Evolutionary conservation across 257 asterid species (phyloP).

Genomic region (Salvia splendens): DNA sequence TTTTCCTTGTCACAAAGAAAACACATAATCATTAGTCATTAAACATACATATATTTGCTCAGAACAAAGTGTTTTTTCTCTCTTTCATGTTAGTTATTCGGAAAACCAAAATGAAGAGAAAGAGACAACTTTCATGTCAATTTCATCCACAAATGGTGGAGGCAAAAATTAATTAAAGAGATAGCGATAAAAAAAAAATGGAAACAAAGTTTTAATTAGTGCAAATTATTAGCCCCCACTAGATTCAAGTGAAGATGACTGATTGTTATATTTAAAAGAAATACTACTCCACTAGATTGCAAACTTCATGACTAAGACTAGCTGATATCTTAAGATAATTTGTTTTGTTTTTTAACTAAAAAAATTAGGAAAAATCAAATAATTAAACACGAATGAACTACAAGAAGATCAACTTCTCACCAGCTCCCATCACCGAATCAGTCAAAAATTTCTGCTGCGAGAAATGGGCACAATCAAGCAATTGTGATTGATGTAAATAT

Average conservation of each 20-base stretch:
- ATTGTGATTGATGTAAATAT: neutral
- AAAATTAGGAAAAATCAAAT: neutral
- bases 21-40: neutral
- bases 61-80: no score
- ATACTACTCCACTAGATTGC: neutral
- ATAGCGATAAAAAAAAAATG: no score
- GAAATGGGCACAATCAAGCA: conserved; percentile 9
- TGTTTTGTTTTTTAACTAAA: neutral
- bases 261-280: neutral
- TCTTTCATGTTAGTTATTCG: neutral
- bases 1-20: neutral
- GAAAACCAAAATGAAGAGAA: neutral
- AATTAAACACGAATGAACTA: neutral
- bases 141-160: conserved; percentile 25
- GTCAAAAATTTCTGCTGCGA: conserved; percentile 32
- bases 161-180: conserved; percentile 27
- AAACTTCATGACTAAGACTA: neutral
- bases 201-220: neutral
- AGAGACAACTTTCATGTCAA: neutral
- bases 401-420: conserved; percentile 9
- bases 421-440: neutral
- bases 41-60: neutral
- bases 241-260: conserved; percentile 22
- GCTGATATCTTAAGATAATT: neutral
- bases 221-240: conserved; percentile 28